Percentiles rank a stretch among this genome's conserved stretches.
These are phyloP conservation scores for Neurospora sp. DNA, from an alignment of 495 filamentous ascomycete species.

Conservation along the genomic window DNA sequence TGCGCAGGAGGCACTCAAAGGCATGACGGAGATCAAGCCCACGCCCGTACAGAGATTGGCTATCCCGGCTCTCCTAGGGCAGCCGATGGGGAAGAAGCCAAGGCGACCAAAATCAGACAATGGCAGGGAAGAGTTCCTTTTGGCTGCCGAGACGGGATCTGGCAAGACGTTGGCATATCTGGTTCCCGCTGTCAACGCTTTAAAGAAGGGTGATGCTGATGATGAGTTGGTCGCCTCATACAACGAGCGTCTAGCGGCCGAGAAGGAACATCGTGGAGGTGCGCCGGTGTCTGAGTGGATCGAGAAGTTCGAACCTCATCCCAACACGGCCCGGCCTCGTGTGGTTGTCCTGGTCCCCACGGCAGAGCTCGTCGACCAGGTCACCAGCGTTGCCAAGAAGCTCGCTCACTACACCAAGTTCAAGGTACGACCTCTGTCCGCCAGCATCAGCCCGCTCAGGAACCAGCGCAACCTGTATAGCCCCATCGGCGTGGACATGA, in stretches of 20 bases:
- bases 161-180: constrained; percentile 94
- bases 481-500: constrained; percentile 69
- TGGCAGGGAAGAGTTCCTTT: constrained; percentile 62
- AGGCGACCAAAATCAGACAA: neutral
- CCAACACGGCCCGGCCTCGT: constrained; percentile 64
- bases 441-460: constrained; percentile 60
- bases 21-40: constrained; percentile 58
- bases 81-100: constrained; percentile 6
- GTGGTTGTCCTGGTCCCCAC: constrained; percentile 89
- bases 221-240: constrained; percentile 47
- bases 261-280: constrained; percentile 37
- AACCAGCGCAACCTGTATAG: constrained; percentile 80
- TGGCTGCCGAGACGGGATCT: constrained; percentile 94
- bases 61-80: constrained; percentile 63
- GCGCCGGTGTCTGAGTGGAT: constrained; percentile 36
- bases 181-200: constrained; percentile 65
- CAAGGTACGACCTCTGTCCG: constrained; percentile 69
- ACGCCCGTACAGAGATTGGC: constrained; percentile 84
- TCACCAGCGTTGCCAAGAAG: constrained; percentile 64
- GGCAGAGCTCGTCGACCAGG: constrained; percentile 84
- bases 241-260: constrained; percentile 33
- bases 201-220: constrained; percentile 65
- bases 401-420: constrained; percentile 77
- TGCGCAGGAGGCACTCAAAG: constrained; percentile 56
- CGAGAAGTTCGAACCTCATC: constrained; percentile 50